Evolutionary conservation across 2,329 filamentous ascomycete genomes (phyloP).

Genomic region (Cadophora gregata): DNA sequence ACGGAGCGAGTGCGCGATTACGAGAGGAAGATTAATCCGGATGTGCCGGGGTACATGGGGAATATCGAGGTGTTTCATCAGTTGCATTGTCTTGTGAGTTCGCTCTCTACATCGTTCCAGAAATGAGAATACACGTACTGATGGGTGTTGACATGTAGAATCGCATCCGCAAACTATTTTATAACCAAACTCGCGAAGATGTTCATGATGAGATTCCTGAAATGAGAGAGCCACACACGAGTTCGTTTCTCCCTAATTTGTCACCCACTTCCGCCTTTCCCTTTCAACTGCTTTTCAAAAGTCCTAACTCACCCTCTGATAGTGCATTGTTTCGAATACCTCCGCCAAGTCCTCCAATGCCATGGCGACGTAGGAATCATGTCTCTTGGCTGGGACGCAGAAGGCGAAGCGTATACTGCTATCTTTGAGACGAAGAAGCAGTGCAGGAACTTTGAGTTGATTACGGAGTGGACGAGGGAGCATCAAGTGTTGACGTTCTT

Average conservation of each 20-base stretch:
- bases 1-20: neutral
- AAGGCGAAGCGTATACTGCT: neutral
- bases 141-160: neutral
- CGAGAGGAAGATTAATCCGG: neutral
- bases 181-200: neutral
- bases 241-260: neutral
- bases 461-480: neutral
- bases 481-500: neutral
- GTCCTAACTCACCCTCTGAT: neutral
- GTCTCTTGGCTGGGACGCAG: neutral
- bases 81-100: neutral
- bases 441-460: neutral
- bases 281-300: too few species aligned
- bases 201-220: neutral
- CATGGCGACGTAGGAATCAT: neutral
- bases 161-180: neutral
- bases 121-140: neutral
- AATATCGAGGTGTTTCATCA: constrained; percentile 4
- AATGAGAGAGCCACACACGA: neutral
- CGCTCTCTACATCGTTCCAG: neutral
- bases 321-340: constrained; percentile 4
- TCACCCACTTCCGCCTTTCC: neutral
- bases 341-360: neutral
- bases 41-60: neutral
- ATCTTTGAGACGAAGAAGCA: neutral